These are phyloP conservation scores for Aspergillus sp. DNA, from an alignment of 2,329 filamentous ascomycete species.

Conservation along the genomic window DNA sequence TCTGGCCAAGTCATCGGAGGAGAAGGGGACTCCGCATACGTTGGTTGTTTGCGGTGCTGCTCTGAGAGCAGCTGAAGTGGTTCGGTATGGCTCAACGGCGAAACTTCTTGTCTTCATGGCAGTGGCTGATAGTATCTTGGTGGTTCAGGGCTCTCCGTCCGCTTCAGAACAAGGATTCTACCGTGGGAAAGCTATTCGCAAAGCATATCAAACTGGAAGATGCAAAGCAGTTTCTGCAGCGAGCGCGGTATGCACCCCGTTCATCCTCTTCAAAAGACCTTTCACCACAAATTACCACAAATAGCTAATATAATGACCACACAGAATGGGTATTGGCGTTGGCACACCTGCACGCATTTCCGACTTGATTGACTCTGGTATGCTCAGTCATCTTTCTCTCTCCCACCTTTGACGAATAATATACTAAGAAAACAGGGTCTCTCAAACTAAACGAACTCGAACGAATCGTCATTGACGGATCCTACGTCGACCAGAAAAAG, in stretches of 20 bases:
- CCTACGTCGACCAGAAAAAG: slow-evolving; percentile 91
- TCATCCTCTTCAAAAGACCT: not conserved
- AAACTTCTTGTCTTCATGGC: not conserved
- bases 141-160: slow-evolving; percentile 55
- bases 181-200: slow-evolving; percentile 86
- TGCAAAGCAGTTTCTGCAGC: slow-evolving; percentile 66
- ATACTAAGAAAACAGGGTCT: slow-evolving; percentile 43
- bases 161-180: slow-evolving; percentile 69
- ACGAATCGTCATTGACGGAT: slow-evolving; percentile 80
- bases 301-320: slow-evolving; percentile 17
- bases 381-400: slow-evolving; percentile 16
- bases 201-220: slow-evolving; percentile 97
- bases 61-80: slow-evolving; percentile 75
- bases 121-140: not conserved
- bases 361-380: slow-evolving; percentile 74
- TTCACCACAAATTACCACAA: not conserved
- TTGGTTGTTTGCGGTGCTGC: slow-evolving; percentile 80
- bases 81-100: slow-evolving; percentile 45
- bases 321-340: slow-evolving; percentile 73
- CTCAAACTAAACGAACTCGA: slow-evolving; percentile 64
- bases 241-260: slow-evolving; percentile 40
- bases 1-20: slow-evolving; percentile 57
- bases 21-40: slow-evolving; percentile 71
- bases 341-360: slow-evolving; percentile 78
- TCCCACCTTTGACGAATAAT: slow-evolving; percentile 1